Evolutionary conservation across 2,329 filamentous ascomycete genomes (phyloP), one percentile per base, ranked within the genome.

Genomic region (Colletotrichum orchidophilum): DNA sequence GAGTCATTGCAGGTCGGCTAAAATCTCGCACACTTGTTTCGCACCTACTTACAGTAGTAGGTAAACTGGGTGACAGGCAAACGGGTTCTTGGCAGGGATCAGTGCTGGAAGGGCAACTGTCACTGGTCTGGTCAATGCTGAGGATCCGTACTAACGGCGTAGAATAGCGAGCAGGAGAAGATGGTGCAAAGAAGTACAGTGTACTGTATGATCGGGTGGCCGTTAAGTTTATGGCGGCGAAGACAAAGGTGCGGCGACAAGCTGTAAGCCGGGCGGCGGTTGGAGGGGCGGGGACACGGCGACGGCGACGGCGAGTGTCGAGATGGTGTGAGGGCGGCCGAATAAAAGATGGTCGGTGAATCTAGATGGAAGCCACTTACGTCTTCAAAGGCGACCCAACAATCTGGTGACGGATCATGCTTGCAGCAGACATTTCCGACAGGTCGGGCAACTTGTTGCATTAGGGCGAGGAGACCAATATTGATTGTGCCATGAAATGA

Each of bases 1-100:
- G 66, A 70, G 62, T 70, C 62, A 70, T 49, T 63, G 31, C 39
- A 39, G 13, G 42, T n/a, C n/a, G n/a, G n/a, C n/a, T n/a, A n/a
- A n/a, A n/a, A n/a, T n/a, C n/a, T n/a, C n/a, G n/a, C n/a, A n/a
- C n/a, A n/a, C n/a, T n/a, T n/a, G n/a, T n/a, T n/a, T n/a, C n/a
- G n/a, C n/a, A n/a, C n/a, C n/a, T n/a, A n/a, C n/a, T n/a, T n/a
- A n/a, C n/a, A n/a, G n/a, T n/a, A n/a, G n/a, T n/a, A n/a, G n/a
- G n/a, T n/a, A n/a, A n/a, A n/a, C n/a, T n/a, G n/a, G n/a, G n/a
- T n/a, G n/a, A n/a, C n/a, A n/a, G n/a, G n/a, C n/a, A n/a, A 27
- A 58, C 11, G 26, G 27, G n/a, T n/a, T 15, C 31, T 13, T 5
- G 29, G 27, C 27, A 29, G 29, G 31, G 63, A 59, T 55, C 33